A percentile compares a stretch with the other conserved stretches of the same genome.
Conservation (phyloP, 768 basidiomycete species). For the Mycena leptocephala region DNA sequence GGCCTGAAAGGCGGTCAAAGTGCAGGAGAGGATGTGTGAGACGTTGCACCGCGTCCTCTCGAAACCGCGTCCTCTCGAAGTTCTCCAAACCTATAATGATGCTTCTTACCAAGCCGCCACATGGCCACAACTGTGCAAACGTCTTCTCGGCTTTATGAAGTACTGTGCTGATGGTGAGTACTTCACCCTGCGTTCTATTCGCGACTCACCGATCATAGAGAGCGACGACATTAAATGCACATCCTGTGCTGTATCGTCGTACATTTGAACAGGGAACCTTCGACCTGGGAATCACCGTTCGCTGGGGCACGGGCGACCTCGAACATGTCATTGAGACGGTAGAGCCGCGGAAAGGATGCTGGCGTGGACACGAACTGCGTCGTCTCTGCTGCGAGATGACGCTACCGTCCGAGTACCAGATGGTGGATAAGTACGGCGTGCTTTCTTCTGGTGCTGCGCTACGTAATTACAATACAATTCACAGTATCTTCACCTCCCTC, state of each 20-base stretch:
- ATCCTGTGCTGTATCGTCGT: slow-evolving; percentile 5
- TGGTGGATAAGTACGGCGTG: too few species aligned
- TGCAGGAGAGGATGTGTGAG: neutral
- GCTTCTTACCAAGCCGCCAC: slow-evolving; percentile 12
- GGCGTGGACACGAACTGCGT: slow-evolving; percentile 3
- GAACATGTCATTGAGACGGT: slow-evolving; percentile 17
- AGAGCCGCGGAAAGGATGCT: slow-evolving; percentile 6
- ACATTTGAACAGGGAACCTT: neutral
- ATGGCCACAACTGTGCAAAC: neutral
- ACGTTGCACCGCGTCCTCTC: too few species aligned
- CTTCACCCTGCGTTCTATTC: too few species aligned
- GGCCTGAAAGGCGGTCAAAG: neutral
- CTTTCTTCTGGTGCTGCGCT: too few species aligned
- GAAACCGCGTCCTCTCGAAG: neutral
- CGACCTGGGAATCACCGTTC: neutral
- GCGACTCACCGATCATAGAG: slow-evolving; percentile 13
- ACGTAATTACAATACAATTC: too few species aligned
- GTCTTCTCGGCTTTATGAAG: neutral
- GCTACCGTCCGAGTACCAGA: neutral
- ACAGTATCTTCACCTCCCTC: too few species aligned
- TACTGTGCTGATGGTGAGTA: neutral
- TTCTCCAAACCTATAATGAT: slow-evolving; percentile 13
- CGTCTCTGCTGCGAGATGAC: neutral
- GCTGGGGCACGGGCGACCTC: neutral
- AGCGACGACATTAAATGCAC: neutral